Evolutionary conservation across 2,329 filamentous ascomycete species (phyloP), one percentile per base, ranked within the genome.

Genomic region (Pestalotiopsis sp.): DNA sequence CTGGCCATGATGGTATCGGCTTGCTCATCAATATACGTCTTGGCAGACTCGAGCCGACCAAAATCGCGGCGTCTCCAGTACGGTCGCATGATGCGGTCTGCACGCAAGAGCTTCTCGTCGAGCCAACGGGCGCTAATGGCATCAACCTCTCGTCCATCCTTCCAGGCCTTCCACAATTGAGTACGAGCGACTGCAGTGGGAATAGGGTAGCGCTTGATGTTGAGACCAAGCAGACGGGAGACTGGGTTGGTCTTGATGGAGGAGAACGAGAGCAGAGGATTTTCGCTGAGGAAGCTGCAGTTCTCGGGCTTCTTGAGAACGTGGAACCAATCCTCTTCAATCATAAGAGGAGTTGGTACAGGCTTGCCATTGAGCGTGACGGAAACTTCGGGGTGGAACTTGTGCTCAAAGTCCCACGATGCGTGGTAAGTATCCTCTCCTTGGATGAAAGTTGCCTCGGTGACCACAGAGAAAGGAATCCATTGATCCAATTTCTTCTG

Each of bases 281-380:
- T 65, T 39, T 65, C 62, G 13, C 39, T 65, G 9, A 65, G 39
- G 41, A 65, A 65, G 62, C 62, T 65, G 41, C 62, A 65, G 39
- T 65, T 65, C 62, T 65, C 62, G n/a, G 62, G 62, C 62, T 65
- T 65, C 41, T 65, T 27, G 14, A 65, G 41, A 23, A 65, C 62
- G 41, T 65, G 62, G 23, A 65, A 65, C 62, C 62, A 65, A 65
- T 65, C 62, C 62, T 65, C 62, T 13, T 39, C 20, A n/a, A 65
- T 65, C 62, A 65, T 65, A 4, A 14, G n/a, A 27, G 62, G 62
- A 23, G 62, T 52, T 7, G 13, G 14, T 3, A 65, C 38, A 23
- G 38, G 38, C 23, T 65, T 45, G 38, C 62, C 62, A 39, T 65
- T 65, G 17, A 65, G 62, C 4, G 62, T 65, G 20, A 65, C 62